Evolutionary conservation across 306 rosid genomes (phyloP).

Genomic region (Leucaena leucocephala): DNA sequence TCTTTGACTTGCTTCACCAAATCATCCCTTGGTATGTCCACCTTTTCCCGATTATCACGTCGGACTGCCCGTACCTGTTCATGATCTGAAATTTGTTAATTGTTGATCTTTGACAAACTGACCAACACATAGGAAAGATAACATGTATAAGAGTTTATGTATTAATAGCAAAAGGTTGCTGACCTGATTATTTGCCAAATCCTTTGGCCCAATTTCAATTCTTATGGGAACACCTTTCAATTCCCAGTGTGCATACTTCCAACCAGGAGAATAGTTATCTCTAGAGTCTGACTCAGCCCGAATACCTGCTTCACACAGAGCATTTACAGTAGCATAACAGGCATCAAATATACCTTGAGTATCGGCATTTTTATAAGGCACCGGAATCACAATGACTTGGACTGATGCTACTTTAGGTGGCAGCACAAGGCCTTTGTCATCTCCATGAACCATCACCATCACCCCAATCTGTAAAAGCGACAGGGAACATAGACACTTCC

Average conservation of each 20-base stretch:
- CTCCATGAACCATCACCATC: conserved; percentile 63
- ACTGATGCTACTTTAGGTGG: conserved; percentile 96
- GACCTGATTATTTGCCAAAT: conserved; percentile 85
- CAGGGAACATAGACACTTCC: conserved; percentile 19
- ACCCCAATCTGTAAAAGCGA: conserved; percentile 79
- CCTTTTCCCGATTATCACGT: conserved; percentile 56
- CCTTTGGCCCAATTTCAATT: conserved; percentile 94
- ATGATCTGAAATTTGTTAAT: not conserved
- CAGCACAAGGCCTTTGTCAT: conserved; percentile 89
- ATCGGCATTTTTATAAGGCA: conserved; percentile 82
- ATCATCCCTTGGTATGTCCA: conserved; percentile 25
- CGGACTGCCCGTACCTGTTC: conserved; percentile 61
- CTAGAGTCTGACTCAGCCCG: conserved; percentile 85
- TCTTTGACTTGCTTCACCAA: conserved; percentile 58
- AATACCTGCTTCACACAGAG: conserved; percentile 72
- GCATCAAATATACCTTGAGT: conserved; percentile 85
- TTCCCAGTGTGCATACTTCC: conserved; percentile 99
- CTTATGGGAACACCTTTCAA: conserved; percentile 98
- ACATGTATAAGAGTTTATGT: conserved; percentile 9
- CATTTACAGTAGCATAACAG: conserved; percentile 60
- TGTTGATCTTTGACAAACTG: not conserved
- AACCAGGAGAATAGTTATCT: conserved; percentile 94
- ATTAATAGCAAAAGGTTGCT: not conserved
- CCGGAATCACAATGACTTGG: conserved; percentile 92
- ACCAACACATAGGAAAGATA: conserved; percentile 17